These are phyloP conservation scores for Aspergillus ochraceus DNA, from an alignment of 2,329 filamentous ascomycete species.

Conservation along the genomic window DNA sequence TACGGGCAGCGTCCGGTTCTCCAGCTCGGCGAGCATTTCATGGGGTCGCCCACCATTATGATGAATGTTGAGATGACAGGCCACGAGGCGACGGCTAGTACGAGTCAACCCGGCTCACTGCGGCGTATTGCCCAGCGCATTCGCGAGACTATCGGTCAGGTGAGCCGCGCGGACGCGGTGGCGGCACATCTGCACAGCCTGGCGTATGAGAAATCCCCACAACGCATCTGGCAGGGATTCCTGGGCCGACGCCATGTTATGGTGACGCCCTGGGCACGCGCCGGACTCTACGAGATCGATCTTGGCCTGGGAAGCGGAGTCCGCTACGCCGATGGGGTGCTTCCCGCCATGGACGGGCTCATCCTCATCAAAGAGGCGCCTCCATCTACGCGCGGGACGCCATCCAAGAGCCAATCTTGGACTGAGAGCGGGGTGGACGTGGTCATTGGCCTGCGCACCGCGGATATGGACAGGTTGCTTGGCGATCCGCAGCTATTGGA, in stretches of 20 bases:
- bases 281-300: constrained; percentile 37
- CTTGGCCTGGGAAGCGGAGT: constrained; percentile 28
- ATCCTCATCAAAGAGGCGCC: constrained; percentile 23
- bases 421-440: constrained; percentile 23
- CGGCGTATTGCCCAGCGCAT: constrained; percentile 27
- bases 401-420: constrained; percentile 10
- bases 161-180: constrained; percentile 38
- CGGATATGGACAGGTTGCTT: constrained; percentile 24
- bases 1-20: constrained; percentile 44
- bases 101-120: not conserved
- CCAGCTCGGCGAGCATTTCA: constrained; percentile 40
- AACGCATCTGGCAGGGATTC: constrained; percentile 52
- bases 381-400: not conserved
- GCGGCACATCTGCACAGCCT: constrained; percentile 45
- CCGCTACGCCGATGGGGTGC: constrained; percentile 21
- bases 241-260: constrained; percentile 44
- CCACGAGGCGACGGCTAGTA: constrained; percentile 2
- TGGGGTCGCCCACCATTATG: constrained; percentile 48
- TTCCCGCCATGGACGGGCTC: constrained; percentile 20
- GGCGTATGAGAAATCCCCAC: constrained; percentile 46
- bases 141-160: constrained; percentile 35
- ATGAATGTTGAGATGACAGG: constrained; percentile 33
- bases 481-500: constrained; percentile 17
- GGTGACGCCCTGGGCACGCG: constrained; percentile 45
- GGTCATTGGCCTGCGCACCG: constrained; percentile 15